A percentile compares a stretch with the other conserved stretches of the same genome.
phyloP scores from a whole-genome alignment of 108 stramenopile genomes.

The Parmales sp. region DNA sequence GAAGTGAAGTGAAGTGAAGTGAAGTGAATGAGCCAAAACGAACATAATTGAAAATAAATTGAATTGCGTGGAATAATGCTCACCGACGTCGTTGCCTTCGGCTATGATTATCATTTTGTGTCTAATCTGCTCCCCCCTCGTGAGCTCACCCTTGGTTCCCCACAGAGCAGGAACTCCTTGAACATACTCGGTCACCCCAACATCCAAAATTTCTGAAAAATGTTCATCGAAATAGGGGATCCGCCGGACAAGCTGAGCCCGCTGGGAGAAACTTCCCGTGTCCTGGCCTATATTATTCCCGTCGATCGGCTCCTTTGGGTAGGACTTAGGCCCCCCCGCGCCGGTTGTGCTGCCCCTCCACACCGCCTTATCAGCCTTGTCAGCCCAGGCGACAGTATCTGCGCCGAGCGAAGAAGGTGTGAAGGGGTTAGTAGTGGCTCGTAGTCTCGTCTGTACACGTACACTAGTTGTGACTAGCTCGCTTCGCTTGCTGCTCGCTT shows the following conservation, averaged over 20 bases:
- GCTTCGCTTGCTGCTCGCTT: too few species aligned
- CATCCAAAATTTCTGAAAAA: neutral
- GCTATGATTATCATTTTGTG: neutral
- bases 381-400: neutral
- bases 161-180: neutral
- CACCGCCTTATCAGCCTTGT: neutral
- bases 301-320: too few species aligned
- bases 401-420: too few species aligned
- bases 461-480: too few species aligned
- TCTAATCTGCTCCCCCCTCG: too few species aligned
- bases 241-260: neutral
- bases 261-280: neutral
- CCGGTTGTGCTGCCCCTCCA: neutral
- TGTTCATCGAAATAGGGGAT: neutral
- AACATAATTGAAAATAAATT: too few species aligned
- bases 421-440: too few species aligned
- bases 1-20: too few species aligned
- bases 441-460: too few species aligned
- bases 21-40: too few species aligned
- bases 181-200: neutral
- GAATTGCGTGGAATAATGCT: too few species aligned
- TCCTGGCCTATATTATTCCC: too few species aligned
- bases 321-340: neutral
- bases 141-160: neutral
- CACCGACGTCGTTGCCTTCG: slow-evolving; percentile 7